A percentile compares a stretch with the other conserved stretches of the same genome.
These are phyloP conservation scores for Vitrella brassicaformis DNA, from an alignment of 73 alveolate genomes.

Conservation along the genomic window DNA sequence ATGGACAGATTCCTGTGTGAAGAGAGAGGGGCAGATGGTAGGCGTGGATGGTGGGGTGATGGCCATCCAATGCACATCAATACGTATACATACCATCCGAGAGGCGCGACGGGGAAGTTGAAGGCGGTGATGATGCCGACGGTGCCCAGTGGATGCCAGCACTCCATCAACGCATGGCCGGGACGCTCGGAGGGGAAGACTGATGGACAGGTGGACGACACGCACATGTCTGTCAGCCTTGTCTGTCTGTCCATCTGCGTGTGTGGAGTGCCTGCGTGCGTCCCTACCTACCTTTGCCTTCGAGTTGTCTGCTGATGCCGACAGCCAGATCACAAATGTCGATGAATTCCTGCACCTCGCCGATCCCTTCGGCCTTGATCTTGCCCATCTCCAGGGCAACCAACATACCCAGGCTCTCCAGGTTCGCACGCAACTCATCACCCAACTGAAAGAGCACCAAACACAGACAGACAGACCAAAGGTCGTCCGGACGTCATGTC, in stretches of 20 bases:
- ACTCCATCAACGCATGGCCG: constrained; percentile 73
- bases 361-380: constrained; percentile 73
- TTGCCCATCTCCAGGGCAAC: constrained; percentile 79
- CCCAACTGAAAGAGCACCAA: not conserved
- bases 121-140: constrained; percentile 84
- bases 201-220: no score
- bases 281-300: no score
- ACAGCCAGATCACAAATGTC: constrained; percentile 84
- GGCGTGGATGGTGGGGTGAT: no score
- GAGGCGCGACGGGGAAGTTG: constrained; percentile 61
- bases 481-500: not conserved
- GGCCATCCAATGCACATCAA: no score
- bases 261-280: no score
- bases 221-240: no score
- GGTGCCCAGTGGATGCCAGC: constrained; percentile 77
- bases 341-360: constrained; percentile 77
- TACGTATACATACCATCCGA: no score
- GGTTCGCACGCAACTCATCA: not conserved
- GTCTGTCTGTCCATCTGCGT: no score
- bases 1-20: constrained; percentile 74
- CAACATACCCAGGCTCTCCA: not conserved
- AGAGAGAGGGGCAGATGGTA: no score
- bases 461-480: not conserved
- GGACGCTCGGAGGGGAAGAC: constrained; percentile 79
- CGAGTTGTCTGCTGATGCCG: constrained; percentile 66